phyloP scores from a whole-genome alignment of 805 yeast species.

The Metschnikowia amazonensis region DNA sequence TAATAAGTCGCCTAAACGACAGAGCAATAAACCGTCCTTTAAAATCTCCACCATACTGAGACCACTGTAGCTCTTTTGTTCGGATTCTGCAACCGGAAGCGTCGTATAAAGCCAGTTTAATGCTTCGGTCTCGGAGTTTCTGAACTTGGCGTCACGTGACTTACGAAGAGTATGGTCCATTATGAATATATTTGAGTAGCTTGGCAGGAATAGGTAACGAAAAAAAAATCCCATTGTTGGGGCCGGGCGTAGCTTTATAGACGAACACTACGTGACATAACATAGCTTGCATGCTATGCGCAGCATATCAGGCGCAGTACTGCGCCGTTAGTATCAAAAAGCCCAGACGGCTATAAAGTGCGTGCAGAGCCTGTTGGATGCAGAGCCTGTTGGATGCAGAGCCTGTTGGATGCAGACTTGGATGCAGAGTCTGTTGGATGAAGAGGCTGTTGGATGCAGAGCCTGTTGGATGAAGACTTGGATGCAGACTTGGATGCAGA shows the following conservation, averaged over 20 bases:
- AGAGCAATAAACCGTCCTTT: conserved; percentile 53
- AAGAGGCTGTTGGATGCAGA: too few species aligned
- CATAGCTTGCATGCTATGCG: neutral
- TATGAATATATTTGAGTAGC: too few species aligned
- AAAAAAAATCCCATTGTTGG: too few species aligned
- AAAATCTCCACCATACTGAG: conserved; percentile 45
- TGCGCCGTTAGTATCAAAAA: too few species aligned
- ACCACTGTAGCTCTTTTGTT: conserved; percentile 8
- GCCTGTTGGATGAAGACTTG: too few species aligned
- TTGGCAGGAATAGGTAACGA: too few species aligned
- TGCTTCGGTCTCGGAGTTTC: conserved; percentile 36
- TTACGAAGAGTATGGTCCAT: conserved; percentile 58
- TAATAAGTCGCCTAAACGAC: conserved; percentile 31
- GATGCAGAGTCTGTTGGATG: too few species aligned
- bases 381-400: too few species aligned
- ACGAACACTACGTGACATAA: neutral
- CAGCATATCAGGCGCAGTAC: neutral
- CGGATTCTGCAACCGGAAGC: conserved; percentile 18
- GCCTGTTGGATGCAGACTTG: too few species aligned
- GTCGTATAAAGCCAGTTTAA: conserved; percentile 52
- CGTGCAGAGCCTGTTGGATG: too few species aligned
- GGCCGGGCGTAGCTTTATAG: neutral
- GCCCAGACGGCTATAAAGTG: too few species aligned
- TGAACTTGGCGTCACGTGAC: conserved; percentile 53
- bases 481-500: too few species aligned